A percentile compares a stretch with the other conserved stretches of the same genome.
These are phyloP conservation scores for Pseudocercospora eumusae DNA, from an alignment of 2,329 filamentous ascomycete genomes.

Conservation along the genomic window DNA sequence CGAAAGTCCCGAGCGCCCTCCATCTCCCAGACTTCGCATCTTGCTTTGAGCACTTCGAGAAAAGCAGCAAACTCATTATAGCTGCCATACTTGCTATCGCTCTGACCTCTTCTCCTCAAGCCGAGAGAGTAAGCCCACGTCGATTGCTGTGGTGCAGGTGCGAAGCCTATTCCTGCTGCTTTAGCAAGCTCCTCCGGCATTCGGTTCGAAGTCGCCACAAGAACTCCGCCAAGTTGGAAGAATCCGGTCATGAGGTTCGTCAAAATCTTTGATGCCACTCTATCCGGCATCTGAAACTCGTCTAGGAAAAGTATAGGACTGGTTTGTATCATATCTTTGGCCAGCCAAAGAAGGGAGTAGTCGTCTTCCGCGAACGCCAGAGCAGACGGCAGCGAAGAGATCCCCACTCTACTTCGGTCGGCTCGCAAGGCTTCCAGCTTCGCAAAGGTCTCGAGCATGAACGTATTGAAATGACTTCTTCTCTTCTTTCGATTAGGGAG, in stretches of 20 bases:
- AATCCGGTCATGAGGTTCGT: constrained; percentile 77
- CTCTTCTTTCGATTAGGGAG: constrained; percentile 72
- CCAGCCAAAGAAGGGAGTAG: constrained; percentile 71
- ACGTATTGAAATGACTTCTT: constrained; percentile 82
- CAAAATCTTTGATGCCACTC: constrained; percentile 74
- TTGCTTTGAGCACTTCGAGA: constrained; percentile 71
- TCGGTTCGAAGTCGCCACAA: constrained; percentile 78
- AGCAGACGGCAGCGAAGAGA: constrained; percentile 14
- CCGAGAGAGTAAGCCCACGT: constrained; percentile 44
- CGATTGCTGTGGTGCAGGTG: constrained; percentile 55
- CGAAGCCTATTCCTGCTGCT: constrained; percentile 70
- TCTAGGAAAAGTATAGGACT: constrained; percentile 78
- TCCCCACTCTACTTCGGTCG: constrained; percentile 31
- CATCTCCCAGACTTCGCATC: constrained; percentile 85
- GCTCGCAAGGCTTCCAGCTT: constrained; percentile 67
- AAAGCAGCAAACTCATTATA: constrained; percentile 75
- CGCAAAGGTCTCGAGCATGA: constrained; percentile 77
- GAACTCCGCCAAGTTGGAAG: constrained; percentile 78
- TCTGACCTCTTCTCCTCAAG: constrained; percentile 36
- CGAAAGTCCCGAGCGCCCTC: constrained; percentile 70
- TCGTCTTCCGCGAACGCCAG: constrained; percentile 48
- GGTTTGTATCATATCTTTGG: constrained; percentile 71
- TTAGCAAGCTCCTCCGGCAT: constrained; percentile 81
- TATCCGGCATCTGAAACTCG: constrained; percentile 80
- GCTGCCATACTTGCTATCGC: constrained; percentile 57